Evolutionary conservation across 148 eudicot genomes (phyloP).

Genomic region (Rhododendron vialii): DNA sequence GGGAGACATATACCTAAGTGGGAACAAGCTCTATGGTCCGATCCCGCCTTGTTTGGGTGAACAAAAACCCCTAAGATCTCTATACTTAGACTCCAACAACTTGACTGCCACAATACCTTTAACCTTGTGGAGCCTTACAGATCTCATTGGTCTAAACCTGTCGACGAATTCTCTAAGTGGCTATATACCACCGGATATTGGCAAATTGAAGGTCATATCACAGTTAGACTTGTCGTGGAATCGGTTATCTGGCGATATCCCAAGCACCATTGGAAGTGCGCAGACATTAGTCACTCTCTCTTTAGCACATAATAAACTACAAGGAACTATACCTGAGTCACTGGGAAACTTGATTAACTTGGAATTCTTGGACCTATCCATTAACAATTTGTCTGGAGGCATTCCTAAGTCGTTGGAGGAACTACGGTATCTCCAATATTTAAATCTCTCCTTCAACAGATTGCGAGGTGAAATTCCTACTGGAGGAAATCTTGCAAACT

Average conservation of each 20-base stretch:
- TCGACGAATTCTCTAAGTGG: conserved; percentile 26
- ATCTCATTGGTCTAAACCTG: conserved; percentile 21
- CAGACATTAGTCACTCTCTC: conserved; percentile 20
- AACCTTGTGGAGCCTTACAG: conserved; percentile 19
- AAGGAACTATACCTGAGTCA: conserved; percentile 26
- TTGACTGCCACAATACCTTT: conserved; percentile 18
- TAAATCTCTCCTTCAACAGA: neutral
- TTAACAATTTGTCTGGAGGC: conserved; percentile 23
- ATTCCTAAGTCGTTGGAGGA: conserved; percentile 19
- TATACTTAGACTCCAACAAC: conserved; percentile 27
- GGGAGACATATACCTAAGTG: conserved; percentile 27
- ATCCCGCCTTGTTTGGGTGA: conserved; percentile 32
- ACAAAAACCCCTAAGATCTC: conserved; percentile 12
- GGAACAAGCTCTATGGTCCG: conserved; percentile 19
- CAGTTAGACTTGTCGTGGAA: conserved; percentile 30
- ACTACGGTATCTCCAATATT: neutral
- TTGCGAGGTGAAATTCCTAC: neutral
- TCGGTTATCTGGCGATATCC: conserved; percentile 21
- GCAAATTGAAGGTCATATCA: conserved; percentile 10
- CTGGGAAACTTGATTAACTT: conserved; percentile 18
- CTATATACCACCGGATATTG: conserved; percentile 12
- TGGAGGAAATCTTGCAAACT: neutral
- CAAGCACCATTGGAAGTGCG: conserved; percentile 20
- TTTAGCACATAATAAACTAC: conserved; percentile 21
- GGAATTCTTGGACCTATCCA: conserved; percentile 26